Base-by-base conservation (phyloP, 2,329 filamentous ascomycete genomes). In the Furcasterigmium furcatum region DNA sequence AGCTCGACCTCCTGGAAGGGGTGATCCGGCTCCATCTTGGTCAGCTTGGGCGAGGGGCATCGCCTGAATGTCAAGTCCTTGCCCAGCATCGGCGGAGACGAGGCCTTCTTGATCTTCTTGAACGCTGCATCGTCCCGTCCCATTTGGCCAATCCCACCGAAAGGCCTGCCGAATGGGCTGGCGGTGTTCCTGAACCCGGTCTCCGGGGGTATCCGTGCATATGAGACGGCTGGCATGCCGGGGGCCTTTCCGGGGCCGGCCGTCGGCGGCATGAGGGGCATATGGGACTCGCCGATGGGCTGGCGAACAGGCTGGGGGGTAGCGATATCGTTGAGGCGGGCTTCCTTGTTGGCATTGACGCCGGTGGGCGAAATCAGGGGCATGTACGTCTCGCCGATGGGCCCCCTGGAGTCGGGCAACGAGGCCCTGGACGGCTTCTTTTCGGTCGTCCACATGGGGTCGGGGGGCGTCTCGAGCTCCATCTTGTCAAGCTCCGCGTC, bases 11-110 rank as follows among this genome's bases (percentile, higher is more conserved):
- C 66, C 62, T 74, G 65, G 65, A 76, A 81, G 54, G 70, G 79
- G 58, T 90, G 87, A 46, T 88, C 85, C 1, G 87, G 84, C 59
- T 95, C 90, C 57, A 95, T 86, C 57, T 89, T 84, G 14, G 91
- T 95, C 45, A 84, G 80, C 63, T 92, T 85, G 6, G 92, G 92
- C 21, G 91, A 96, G 9, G 79, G 76, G 61, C 90, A 96, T 61
- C 79, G 80, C 27, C 90, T 88, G 62, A 96, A 95, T 21, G 76
- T 73, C 45, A 97, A 78, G 54, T 95, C 87, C 46, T 74, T 71
- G 46, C 92, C 92, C 10, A 96, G 80, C 91, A 97, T 95, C 9
- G 92, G 92, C 34, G 92, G 92, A 49, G 82, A 83, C 56, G 76
- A 71, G 19, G 71, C 72, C 52, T 77, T 67, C 47, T 76, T 76